Evolutionary conservation across 2,329 filamentous ascomycete species (phyloP), one percentile per base, ranked within the genome.

Genomic region (Colletotrichum sojae): DNA sequence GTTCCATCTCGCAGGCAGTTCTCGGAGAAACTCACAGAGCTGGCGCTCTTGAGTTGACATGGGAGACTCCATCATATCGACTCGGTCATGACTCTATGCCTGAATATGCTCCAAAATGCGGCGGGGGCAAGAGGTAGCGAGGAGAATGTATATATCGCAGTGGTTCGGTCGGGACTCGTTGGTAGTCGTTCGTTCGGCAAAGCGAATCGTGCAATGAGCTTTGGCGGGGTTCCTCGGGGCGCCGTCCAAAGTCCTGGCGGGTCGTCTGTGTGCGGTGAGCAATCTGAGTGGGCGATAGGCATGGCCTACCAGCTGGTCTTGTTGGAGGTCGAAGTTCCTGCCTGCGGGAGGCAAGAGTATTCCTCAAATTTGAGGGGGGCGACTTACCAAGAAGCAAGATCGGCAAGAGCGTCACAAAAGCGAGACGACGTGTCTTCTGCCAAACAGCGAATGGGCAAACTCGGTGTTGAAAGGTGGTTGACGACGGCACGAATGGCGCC

Each of bases 11-110:
- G 85, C 85, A 64, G 96, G 95, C 76, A 97, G 89, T 76, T 92
- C 89, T 78, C 92, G 89, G 76, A 99, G 88, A 76, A 93, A 90
- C 79, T 92, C 89, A 79, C 93, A 95, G 82, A 98, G 92, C 84
- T 92, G 90, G 82, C 88, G 91, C 86, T 97, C 94, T 78, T 90
- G 89, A 18, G 88, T 90, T 72, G 88, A 87, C 83, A 90, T 86
- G 62, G 80, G 72, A 71, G 81, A 75, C 71, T 87, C 86, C 88
- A 90, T 90, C 27, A 72, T 75, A 68, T 62, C 51, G 45, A 40
- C 39, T 45, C 48, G 51, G 22, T 70, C 67, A 70, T 70, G 58
- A 52, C 63, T 54, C 10, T 68, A 22, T 16, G 39, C n/a, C 12
- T 60, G 52, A 10, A 13, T 20, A 22, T 52, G n/a, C 18, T 18